phyloP scores from a whole-genome alignment of 495 filamentous ascomycete genomes.

The Talaromyces wortmannii region DNA sequence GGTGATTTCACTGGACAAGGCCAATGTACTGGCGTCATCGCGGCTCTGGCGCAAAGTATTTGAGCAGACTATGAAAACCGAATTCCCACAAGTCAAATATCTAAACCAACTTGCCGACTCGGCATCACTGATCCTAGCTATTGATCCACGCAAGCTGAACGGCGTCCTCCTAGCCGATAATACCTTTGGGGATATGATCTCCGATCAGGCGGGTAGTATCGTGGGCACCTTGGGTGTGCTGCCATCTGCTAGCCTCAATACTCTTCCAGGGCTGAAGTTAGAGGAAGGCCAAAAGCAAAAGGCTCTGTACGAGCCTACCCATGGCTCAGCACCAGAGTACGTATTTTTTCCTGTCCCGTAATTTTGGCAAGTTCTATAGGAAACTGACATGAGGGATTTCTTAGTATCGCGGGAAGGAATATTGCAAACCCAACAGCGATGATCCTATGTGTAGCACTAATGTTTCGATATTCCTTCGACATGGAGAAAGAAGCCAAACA shows the following conservation, averaged over 20 bases:
- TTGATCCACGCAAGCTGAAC: constrained; percentile 39
- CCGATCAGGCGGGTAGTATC: constrained; percentile 42
- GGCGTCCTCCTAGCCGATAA: constrained; percentile 45
- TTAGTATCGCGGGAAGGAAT: constrained; percentile 28
- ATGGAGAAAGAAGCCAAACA: constrained; percentile 63
- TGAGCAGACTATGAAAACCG: constrained; percentile 32
- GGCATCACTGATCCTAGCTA: constrained; percentile 41
- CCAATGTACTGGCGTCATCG: constrained; percentile 44
- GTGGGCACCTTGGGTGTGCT: constrained; percentile 41
- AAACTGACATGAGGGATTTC: neutral
- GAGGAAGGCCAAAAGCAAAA: neutral
- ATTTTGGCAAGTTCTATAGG: neutral
- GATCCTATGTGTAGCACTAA: constrained; percentile 83
- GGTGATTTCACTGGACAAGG: constrained; percentile 42
- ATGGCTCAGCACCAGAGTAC: constrained; percentile 34
- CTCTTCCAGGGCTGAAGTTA: constrained; percentile 21
- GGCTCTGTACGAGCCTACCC: constrained; percentile 34
- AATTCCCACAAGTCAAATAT: constrained; percentile 41
- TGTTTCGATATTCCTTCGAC: constrained; percentile 83
- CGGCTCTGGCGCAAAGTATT: constrained; percentile 42
- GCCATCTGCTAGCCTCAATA: constrained; percentile 42
- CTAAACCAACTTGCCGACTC: constrained; percentile 43
- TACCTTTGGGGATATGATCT: constrained; percentile 47
- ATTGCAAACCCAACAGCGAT: constrained; percentile 66
- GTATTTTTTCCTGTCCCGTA: constrained; percentile 5